These are phyloP conservation scores for Fusarium compactum DNA, from an alignment of 2,329 filamentous ascomycete species.

Conservation along the genomic window DNA sequence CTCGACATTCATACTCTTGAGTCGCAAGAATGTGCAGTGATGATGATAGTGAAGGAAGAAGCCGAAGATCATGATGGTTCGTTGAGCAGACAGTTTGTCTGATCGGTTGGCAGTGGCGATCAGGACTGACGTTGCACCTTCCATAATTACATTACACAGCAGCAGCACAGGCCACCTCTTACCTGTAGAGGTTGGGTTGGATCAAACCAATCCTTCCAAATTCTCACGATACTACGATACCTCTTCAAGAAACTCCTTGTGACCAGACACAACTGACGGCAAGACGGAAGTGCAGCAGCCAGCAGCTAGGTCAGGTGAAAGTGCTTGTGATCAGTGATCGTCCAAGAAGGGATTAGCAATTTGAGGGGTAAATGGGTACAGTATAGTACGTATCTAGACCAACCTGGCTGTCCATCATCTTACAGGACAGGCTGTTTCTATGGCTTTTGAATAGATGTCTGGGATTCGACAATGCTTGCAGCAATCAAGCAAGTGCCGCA, in stretches of 20 bases:
- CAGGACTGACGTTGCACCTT: slow-evolving; percentile 19
- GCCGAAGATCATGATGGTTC: background rate
- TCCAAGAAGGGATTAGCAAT: slow-evolving; percentile 33
- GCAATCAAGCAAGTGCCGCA: slow-evolving; percentile 29
- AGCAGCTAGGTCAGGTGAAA: slow-evolving; percentile 40
- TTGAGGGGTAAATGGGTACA: slow-evolving; percentile 35
- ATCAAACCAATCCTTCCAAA: background rate
- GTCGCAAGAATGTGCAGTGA: background rate
- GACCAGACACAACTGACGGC: slow-evolving; percentile 9
- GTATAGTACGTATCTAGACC: slow-evolving; percentile 1
- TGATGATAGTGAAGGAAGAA: background rate
- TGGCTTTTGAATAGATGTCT: background rate
- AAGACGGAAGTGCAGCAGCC: slow-evolving; percentile 3
- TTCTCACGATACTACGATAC: slow-evolving; percentile 10
- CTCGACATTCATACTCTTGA: background rate
- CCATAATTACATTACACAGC: slow-evolving; percentile 9
- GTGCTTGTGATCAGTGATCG: slow-evolving; percentile 36
- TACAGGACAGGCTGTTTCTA: background rate
- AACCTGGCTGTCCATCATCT: slow-evolving; percentile 14
- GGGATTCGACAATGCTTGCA: slow-evolving; percentile 25
- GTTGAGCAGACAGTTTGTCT: background rate
- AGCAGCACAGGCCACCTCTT: slow-evolving; percentile 9
- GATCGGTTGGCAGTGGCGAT: background rate
- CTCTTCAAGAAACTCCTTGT: slow-evolving; percentile 16
- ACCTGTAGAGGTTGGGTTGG: background rate